phyloP scores from a whole-genome alignment of 345 rosid species.

The Eucalyptus virginea region DNA sequence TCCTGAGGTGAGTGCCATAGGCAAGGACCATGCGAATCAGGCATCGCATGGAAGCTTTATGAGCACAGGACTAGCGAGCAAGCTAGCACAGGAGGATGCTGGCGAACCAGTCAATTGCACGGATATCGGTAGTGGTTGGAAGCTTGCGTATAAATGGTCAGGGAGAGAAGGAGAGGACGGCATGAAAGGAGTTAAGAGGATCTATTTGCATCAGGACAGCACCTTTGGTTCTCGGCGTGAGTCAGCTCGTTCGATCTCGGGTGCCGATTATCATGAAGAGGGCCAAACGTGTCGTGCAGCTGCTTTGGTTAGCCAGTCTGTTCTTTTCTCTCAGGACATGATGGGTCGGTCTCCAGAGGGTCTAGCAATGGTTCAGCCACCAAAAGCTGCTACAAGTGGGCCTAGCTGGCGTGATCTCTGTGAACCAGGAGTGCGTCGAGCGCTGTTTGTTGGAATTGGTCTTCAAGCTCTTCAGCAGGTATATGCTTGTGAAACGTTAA shows the following conservation, averaged over 20 bases:
- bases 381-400: neutral
- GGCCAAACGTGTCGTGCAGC: conserved; percentile 5
- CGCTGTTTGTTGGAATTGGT: conserved; percentile 26
- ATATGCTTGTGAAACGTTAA: neutral
- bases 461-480: conserved; percentile 32
- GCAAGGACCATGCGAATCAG: neutral
- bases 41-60: neutral
- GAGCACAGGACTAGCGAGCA: neutral
- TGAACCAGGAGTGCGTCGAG: conserved; percentile 32
- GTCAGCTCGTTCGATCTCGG: conserved; percentile 1
- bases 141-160: conserved; percentile 14
- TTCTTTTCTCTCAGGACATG: neutral
- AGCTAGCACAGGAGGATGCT: neutral
- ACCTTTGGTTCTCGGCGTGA: neutral
- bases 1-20: neutral
- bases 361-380: neutral
- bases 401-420: conserved; percentile 3
- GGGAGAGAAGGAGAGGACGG: conserved; percentile 10
- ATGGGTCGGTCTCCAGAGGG: neutral
- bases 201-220: conserved; percentile 14
- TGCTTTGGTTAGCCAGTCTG: conserved; percentile 21
- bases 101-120: neutral
- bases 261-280: neutral
- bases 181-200: conserved; percentile 6
- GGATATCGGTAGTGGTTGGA: conserved; percentile 29